Conservation (phyloP, 73 alveolate species). For the Symbiodinium natans region DNA sequence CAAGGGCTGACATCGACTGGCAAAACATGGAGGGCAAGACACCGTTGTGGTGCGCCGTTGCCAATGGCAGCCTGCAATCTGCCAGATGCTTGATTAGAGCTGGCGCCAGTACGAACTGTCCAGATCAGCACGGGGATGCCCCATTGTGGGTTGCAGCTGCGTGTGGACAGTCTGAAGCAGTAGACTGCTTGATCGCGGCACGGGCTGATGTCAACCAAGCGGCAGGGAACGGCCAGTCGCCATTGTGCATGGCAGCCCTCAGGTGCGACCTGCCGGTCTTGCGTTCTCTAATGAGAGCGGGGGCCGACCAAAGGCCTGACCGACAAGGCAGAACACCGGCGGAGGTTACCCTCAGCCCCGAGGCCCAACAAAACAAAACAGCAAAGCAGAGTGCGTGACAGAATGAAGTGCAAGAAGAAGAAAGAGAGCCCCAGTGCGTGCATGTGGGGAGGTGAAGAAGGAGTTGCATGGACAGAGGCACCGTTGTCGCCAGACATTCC, state of each 20-base stretch:
- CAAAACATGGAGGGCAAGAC: neutral
- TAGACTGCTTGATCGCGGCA: neutral
- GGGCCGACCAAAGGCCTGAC: neutral
- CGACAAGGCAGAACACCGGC: neutral
- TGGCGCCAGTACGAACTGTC: neutral
- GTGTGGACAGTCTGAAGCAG: neutral
- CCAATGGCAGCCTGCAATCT: neutral
- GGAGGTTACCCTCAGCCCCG: neutral
- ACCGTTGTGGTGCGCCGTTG: neutral
- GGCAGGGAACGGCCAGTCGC: constrained; percentile 1
- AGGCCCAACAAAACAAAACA: no score
- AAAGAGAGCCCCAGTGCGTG: no score
- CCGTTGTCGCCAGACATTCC: no score
- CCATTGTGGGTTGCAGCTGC: neutral
- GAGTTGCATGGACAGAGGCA: no score
- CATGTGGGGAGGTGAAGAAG: no score
- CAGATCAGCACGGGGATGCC: neutral
- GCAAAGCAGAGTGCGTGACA: no score
- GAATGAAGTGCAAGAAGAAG: no score
- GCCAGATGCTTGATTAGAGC: neutral
- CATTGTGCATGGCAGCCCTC: neutral
- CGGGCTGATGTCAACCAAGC: neutral
- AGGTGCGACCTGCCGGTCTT: neutral
- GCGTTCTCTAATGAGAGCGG: neutral
- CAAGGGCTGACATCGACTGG: neutral